Evolutionary conservation across 2,329 filamentous ascomycete genomes (phyloP), one percentile per base, ranked within the genome.

Genomic region (Neoarthrinium moseri): DNA sequence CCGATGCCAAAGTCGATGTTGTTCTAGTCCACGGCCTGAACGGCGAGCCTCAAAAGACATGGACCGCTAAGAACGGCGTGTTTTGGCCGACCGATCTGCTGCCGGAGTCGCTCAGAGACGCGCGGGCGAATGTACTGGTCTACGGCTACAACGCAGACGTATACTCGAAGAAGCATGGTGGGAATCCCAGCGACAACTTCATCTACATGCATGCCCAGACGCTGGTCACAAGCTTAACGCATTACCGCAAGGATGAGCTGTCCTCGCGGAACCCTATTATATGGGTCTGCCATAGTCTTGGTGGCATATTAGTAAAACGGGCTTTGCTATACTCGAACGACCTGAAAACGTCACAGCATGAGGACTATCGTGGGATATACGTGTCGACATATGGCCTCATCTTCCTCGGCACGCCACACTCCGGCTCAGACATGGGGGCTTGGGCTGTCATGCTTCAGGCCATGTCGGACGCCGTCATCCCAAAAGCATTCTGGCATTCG

Each of bases 321-420:
- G 83, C 84, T 2, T 67, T 91, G 38, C 74, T 87, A 40, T 83
- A 86, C 60, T 86, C 83, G 36, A 78, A 80, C 53, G 84, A 82
- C 55, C 61, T 87, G 11, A 73, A 71, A 6, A 75, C 74, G 32
- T 74, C 77, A 46, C 75, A 81, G 53, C 77, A 83, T 29, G 80
- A 87, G 49, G 77, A 86, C 45, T 74, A 82, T 27, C 78, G 85
- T 17, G 84, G 84, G 10, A 80, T 90, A 43, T 89, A 79, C 54
- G 77, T 89, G 8, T 89, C 85, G 1, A 91, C 87, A 0, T 91
- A 84, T 57, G 87, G 83, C 20, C 80, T 91, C 47, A 73, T 91
- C 26, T 91, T 91, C 61, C 73, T 91, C 22, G 87, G 87, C 12
- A 91, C 87, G 12, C 87, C 87, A 6, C 87, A 91, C 61, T 80